Percentiles rank a stretch among this genome's conserved stretches.
phyloP scores from a whole-genome alignment of 768 basidiomycete genomes.

The Tulasnella sp. region DNA sequence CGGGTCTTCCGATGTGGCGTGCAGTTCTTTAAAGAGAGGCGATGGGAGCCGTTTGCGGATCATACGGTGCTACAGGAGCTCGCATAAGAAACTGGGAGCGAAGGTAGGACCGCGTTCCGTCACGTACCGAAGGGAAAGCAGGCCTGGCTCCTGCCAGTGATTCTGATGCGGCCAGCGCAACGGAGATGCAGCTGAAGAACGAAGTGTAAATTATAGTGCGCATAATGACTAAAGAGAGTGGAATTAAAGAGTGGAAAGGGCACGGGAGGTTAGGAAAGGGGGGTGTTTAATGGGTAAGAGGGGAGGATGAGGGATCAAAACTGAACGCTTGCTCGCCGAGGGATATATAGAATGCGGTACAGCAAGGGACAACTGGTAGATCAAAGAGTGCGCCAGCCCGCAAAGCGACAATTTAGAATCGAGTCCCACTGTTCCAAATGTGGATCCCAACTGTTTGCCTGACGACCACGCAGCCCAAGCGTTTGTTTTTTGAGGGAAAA shows the following conservation, averaged over 20 bases:
- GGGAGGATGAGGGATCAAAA: not conserved
- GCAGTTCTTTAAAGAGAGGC: not conserved
- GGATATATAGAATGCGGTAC: not conserved
- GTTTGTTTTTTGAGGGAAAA: not conserved
- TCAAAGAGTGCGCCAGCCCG: not conserved
- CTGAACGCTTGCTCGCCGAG: not conserved
- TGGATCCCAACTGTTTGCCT: not conserved
- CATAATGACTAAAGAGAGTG: not conserved
- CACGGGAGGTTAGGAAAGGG: not conserved
- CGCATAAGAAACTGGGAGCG: not conserved
- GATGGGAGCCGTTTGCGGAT: slow-evolving; percentile 2
- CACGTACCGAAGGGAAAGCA: not conserved
- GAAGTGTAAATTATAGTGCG: not conserved
- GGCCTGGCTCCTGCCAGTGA: not conserved
- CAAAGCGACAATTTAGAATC: not conserved
- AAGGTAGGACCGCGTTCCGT: not conserved
- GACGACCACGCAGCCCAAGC: not conserved
- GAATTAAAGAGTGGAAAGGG: not conserved
- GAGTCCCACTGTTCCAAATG: not conserved
- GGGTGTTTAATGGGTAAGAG: not conserved
- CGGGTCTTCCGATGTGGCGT: not conserved
- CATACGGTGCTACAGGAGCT: slow-evolving; percentile 1
- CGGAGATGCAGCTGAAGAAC: not conserved
- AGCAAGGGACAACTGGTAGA: not conserved
- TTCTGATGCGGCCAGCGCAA: slow-evolving; percentile 3